Base-by-base conservation (phyloP, 805 yeast genomes). In the Starmerella gropengiesseri region DNA sequence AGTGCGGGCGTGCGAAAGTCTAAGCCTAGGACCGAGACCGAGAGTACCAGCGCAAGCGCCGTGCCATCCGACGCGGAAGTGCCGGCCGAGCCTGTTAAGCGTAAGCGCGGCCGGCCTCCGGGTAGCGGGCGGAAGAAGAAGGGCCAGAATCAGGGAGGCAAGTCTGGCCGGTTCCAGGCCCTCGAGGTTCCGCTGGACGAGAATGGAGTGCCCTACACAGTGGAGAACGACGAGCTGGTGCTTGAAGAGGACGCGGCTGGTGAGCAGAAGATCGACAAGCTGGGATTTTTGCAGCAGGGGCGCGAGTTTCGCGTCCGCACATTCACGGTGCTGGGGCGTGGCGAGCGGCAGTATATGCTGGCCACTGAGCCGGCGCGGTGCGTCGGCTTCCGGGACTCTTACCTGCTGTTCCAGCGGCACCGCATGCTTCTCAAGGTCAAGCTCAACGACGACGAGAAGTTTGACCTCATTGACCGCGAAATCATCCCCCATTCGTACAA, bases 361-460 rank as follows among this genome's bases (percentile, higher is more conserved):
- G 79, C 94, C 2, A 87, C 97, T 0, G 98, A 91, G 58, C 95
- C 95, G 2, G 96, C 98, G 1, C 73, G 97, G 53, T 77, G 89
- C 55, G 85, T 89, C 48, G 97, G 96, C 3, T 83, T 86, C 64
- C 72, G 95, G 53, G 96, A 89, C 58, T 83, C 95, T 2, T 86
- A 89, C 56, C 67, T 86, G 41, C 68, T 89, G 46, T 86, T 89
- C 64, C 94, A 87, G 58, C 81, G 86, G 38, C 95, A 89, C 63
- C 73, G 77, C 39, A 68, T 74, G 39, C 66, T 91, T 40, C 79
- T 71, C 65, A 85, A 87, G 57, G 73, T 80, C 48, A 75, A 81
- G 9, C 68, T 87, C 35, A 68, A 74, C 9, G 83, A 81, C 47
- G 81, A 74, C 14, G 93, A 86, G 58, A 89, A 89, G 59, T 73